A percentile compares a stretch with the other conserved stretches of the same genome.
phyloP scores from a whole-genome alignment of 495 filamentous ascomycete species.

The Bathelium albidoporum region DNA sequence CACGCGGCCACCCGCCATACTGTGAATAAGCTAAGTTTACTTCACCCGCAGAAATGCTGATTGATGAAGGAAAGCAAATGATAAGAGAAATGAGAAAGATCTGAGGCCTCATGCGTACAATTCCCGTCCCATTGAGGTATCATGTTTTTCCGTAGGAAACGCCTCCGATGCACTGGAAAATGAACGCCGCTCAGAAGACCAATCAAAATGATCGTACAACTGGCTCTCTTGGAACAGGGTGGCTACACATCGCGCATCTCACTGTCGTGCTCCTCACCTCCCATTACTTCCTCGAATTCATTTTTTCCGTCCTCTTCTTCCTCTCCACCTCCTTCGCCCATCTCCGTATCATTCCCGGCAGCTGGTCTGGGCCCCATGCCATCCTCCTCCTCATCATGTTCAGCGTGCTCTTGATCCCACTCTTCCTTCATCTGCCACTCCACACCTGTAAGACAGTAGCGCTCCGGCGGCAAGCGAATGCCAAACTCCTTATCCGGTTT shows the following conservation, averaged over 20 bases:
- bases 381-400: slow-evolving; percentile 42
- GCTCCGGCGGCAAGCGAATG: slow-evolving; percentile 75
- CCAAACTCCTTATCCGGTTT: slow-evolving; percentile 65
- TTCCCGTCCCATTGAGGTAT: not conserved
- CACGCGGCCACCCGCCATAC: too few species aligned
- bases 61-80: too few species aligned
- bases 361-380: not conserved
- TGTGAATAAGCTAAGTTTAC: too few species aligned
- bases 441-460: slow-evolving; percentile 78
- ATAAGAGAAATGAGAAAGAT: too few species aligned
- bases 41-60: too few species aligned
- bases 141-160: not conserved
- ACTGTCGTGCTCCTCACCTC: slow-evolving; percentile 11
- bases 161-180: not conserved
- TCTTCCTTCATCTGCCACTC: slow-evolving; percentile 75
- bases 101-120: too few species aligned
- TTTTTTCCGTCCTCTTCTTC: slow-evolving; percentile 46
- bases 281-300: slow-evolving; percentile 35
- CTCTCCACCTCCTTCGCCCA: slow-evolving; percentile 59
- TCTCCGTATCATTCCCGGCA: slow-evolving; percentile 24
- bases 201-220: too few species aligned
- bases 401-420: slow-evolving; percentile 53
- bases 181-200: too few species aligned
- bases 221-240: not conserved
- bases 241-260: slow-evolving; percentile 17